Evolutionary conservation across 352 stramenopile genomes (phyloP).

Genomic region (Thraustochytrium sp.): DNA sequence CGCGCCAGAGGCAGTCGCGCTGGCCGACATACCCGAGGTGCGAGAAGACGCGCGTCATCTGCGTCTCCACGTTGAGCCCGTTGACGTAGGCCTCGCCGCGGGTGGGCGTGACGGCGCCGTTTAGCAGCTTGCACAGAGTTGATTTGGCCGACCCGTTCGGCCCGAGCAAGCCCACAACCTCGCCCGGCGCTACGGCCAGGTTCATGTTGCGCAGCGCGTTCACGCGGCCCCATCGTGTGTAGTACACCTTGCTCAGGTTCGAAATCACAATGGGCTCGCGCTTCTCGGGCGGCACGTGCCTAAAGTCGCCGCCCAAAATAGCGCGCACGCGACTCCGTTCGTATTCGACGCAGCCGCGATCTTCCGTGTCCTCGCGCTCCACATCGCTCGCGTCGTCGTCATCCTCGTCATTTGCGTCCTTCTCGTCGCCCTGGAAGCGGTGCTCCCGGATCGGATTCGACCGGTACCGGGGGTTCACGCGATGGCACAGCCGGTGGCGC

Average conservation of each 20-base stretch:
- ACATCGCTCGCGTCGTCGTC: background rate
- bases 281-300: background rate
- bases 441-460: background rate
- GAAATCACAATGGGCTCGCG: background rate
- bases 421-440: background rate
- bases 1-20: conserved; percentile 58
- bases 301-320: background rate
- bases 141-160: conserved; percentile 37
- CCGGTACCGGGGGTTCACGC: background rate
- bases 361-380: background rate
- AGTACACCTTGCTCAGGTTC: background rate
- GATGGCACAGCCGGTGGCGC: background rate
- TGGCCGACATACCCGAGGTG: background rate
- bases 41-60: background rate
- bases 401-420: no score
- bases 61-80: background rate
- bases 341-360: background rate
- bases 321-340: background rate
- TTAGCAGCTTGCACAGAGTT: conserved; percentile 1
- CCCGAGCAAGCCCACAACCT: conserved; percentile 11
- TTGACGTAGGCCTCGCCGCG: background rate
- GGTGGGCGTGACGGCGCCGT: background rate
- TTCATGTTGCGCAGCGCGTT: background rate
- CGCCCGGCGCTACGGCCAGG: background rate
- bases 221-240: background rate